Base-by-base conservation (phyloP, 352 stramenopile species). In the Phytopythium litorale region DNA sequence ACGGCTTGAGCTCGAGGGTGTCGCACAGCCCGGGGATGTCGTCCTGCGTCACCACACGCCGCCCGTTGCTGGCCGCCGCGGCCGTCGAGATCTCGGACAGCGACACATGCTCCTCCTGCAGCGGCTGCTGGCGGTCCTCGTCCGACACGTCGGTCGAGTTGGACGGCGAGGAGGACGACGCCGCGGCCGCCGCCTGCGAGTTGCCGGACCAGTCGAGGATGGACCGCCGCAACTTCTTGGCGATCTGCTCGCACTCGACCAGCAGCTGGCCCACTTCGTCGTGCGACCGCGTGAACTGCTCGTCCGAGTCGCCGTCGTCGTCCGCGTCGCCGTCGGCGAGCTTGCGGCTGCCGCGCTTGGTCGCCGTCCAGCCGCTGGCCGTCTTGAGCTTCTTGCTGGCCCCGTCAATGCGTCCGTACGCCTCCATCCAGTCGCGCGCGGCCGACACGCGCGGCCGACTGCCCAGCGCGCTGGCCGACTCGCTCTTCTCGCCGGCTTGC, bases 21-120 rank as follows among this genome's bases (percentile, higher is more conserved):
- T 87, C 60, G 87, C 73, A 85, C 30, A 95, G 79, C 6, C 83
- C 59, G 0, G 80, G 81, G 37, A 95, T 93, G 42, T 95, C 82
- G 8, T 70, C 53, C 55, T 92, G 79, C 1, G 80, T 85, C 16
- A 95, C 66, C 6, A 92, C 76, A 3, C 75, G 78, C 50, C 61
- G 63, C 74, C 67, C 53, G 63, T 58, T 23, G 64, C 19, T 28
- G 33, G 54, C 12, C 32, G 42, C 67, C 2, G 45, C 69, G 7
- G 60, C 42, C 48, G 42, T 54, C 38, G 71, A 68, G 18, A 91
- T 91, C 16, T 71, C 71, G 3, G 72, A 70, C 40, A 92, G 59
- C 21, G 80, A 85, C 56, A 92, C 81, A 30, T 94, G 83, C 28
- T 66, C 69, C 0, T 75, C 67, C 2, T 78, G 74, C 1, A 67